Evolutionary conservation across 1,139 yeast genomes (phyloP), one percentile per base, ranked within the genome.

Genomic region (Scheffersomyces parashehatae): DNA sequence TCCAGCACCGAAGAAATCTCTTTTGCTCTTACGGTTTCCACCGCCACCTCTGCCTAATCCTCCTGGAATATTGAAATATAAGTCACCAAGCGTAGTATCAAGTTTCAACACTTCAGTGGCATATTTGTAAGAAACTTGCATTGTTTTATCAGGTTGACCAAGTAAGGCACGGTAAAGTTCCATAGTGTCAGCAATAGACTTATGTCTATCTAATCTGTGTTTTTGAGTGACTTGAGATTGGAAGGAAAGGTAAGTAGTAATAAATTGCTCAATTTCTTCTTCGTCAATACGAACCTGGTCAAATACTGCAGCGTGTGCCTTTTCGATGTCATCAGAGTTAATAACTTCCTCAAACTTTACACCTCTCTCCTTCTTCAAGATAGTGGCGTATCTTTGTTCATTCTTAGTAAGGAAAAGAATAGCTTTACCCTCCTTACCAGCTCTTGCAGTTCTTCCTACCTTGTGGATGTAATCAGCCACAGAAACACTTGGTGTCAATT

Each of bases 361-460:
- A 33, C 80, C 82, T 54, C 77, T 75, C 39, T 74, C 66, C 28
- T 58, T 56, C 39, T 64, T 56, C 54, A 85, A 71, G 3, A 66
- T 62, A 30, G 63, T 60, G 40, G 75, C 64, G 59, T 77, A 85
- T 15, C 73, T 72, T 32, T 60, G 50, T 62, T 86, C 91, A 29
- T 64, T 58, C 42, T 69, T 59, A 15, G 81, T 64, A 36, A 77
- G 54, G 55, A 80, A 82, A 37, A 82, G 60, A 8, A 78, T 62
- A 1, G 93, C 84, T 34, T 71, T 70, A 53, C 99, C 99, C 31
- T 75, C 71, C 51, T 80, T 79, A 48, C 97, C 97, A 47, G 93
- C 96, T 72, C 99, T 83, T 13, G 99, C 99, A 26, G 99, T 93
- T 76, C 99, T 85, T 51, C 99, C 99, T 31, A 93, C 98, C 67